Base-by-base conservation (phyloP, 192 early-diverging fungal species). In the Fimicolochytrium jonesii region DNA sequence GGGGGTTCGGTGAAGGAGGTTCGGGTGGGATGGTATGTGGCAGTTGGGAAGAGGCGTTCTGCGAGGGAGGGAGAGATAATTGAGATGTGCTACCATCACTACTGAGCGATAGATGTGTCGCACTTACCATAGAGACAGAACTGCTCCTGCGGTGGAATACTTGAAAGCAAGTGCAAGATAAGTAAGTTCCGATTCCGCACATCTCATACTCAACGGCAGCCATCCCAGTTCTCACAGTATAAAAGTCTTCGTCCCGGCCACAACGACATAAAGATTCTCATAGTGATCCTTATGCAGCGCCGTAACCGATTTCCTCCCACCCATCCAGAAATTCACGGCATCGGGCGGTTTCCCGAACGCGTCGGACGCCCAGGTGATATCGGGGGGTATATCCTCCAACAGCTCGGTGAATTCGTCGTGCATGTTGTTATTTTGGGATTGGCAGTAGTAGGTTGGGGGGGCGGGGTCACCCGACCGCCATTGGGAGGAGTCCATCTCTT, bases 261-360 rank as follows among this genome's bases (percentile, higher is more conserved):
- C 32, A 20, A 83, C 81, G 11, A 66, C 45, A 50, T 80, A 83
- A 0, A 83, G 41, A 50, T 83, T 83, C 42, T 83, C 81, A 50
- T 83, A 83, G 34, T 68, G 75, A 44, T 83, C 81, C 57, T 79
- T 83, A 60, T 83, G 81, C 22, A 78, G 37, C 5, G 74, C 68
- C 1, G 81, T 78, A 22, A 55, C 50, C 7, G 78, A 39, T 2
- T 46, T 23, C 1, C 28, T 32, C 13, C 51, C 45, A 5, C 81
- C 81, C 25, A 81, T 39, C 81, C 81, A 83, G n/a, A 83, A 54
- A 54, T 83, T 83, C 42, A 71, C 69, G 3, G 81, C 81, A 56
- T 83, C 79, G 29, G 73, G 71, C 48, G 6, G 17, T 33, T 46
- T 25, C 10, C 61, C 75, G 5, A 77, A 55, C 29, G 68, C 73